Conservation (phyloP, 1,139 yeast genomes). For the Nakaseomyces sp. region DNA sequence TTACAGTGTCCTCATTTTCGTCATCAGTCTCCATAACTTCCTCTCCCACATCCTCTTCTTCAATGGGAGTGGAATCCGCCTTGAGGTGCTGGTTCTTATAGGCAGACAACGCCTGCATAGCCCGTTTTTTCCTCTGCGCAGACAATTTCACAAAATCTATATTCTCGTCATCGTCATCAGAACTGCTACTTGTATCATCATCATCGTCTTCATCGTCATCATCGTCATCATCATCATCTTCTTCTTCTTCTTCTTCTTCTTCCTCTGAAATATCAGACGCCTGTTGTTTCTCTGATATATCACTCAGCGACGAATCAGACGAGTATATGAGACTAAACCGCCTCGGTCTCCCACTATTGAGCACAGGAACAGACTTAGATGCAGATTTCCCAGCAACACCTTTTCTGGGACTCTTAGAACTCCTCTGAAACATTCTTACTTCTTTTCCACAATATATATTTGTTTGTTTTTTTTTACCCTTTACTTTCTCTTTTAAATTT, state of each 20-base stretch:
- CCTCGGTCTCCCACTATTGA: constrained; percentile 23
- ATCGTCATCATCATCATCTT: no score
- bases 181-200: constrained; percentile 34
- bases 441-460: background rate
- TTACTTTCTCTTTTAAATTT: background rate
- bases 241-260: constrained; percentile 27
- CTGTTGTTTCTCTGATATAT: constrained; percentile 17
- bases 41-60: constrained; percentile 5
- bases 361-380: background rate
- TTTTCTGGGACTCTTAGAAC: constrained; percentile 3
- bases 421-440: constrained; percentile 1
- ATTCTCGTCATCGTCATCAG: constrained; percentile 57
- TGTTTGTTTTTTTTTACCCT: background rate
- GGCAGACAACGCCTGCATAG: constrained; percentile 44
- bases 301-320: constrained; percentile 29
- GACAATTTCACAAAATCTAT: constrained; percentile 65
- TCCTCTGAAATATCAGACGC: constrained; percentile 8
- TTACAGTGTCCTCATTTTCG: background rate
- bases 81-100: constrained; percentile 30
- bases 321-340: constrained; percentile 31
- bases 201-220: constrained; percentile 35
- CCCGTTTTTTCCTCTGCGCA: constrained; percentile 52
- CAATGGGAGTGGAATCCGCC: constrained; percentile 2
- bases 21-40: background rate
- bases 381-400: background rate